Evolutionary conservation across 805 yeast genomes (phyloP).

Genomic region (Zygoascus flipseniorum): DNA sequence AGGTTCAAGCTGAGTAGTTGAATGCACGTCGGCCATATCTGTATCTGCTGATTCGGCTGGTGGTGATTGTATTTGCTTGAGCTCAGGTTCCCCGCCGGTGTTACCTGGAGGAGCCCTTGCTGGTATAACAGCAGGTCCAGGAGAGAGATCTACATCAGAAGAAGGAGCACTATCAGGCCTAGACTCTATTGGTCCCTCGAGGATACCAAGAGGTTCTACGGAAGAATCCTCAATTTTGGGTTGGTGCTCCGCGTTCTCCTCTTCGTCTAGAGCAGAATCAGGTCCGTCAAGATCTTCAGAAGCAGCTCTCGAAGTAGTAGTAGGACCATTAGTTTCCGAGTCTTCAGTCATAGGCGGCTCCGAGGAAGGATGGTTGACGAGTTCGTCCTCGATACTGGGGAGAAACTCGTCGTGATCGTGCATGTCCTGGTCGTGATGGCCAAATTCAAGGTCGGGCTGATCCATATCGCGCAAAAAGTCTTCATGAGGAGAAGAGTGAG

Average conservation of each 20-base stretch:
- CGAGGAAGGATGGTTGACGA: neutral
- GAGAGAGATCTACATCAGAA: neutral
- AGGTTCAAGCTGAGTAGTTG: neutral
- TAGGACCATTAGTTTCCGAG: neutral
- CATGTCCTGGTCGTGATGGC: neutral
- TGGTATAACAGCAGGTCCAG: neutral
- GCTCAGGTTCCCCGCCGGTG: neutral
- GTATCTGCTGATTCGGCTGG: neutral
- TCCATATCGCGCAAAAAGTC: neutral
- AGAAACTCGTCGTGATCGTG: neutral
- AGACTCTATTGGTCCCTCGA: neutral
- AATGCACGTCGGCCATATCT: neutral
- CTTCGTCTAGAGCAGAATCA: neutral
- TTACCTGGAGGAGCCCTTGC: neutral
- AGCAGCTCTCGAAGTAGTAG: neutral
- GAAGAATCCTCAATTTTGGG: neutral
- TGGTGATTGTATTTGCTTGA: neutral
- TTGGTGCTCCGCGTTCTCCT: conserved; percentile 1
- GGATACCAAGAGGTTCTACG: neutral
- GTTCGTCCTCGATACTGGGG: neutral
- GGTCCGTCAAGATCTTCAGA: neutral
- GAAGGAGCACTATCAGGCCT: neutral
- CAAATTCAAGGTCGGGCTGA: neutral
- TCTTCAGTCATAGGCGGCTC: neutral
- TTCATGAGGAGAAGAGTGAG: neutral